Conservation (phyloP, 208 protist species). For the Crithidia brevicula region DNA sequence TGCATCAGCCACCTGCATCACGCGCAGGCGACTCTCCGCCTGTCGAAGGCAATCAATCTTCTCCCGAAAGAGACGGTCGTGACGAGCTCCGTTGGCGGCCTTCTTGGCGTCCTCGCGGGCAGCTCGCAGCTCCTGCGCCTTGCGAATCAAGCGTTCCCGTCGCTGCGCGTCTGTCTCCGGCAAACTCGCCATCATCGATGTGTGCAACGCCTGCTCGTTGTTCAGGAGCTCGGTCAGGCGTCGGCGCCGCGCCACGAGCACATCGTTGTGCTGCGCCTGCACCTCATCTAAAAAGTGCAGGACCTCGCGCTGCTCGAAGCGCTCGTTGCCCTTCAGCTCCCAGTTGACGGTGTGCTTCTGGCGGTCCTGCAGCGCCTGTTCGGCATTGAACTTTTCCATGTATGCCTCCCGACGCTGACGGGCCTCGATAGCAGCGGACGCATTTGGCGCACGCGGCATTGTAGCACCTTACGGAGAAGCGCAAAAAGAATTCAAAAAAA, state of each 20-base stretch:
- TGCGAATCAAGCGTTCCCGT: conserved; percentile 77
- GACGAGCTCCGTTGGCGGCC: conserved; percentile 51
- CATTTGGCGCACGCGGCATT: conserved; percentile 28
- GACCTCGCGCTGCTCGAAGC: conserved; percentile 52
- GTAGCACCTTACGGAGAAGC: too few relatives aligned
- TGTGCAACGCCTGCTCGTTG: conserved; percentile 63
- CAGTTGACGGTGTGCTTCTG: conserved; percentile 57
- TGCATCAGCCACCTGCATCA: conserved; percentile 83
- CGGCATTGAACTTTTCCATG: conserved; percentile 63
- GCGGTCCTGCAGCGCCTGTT: conserved; percentile 46
- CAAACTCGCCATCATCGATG: conserved; percentile 70
- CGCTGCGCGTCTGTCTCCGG: conserved; percentile 87
- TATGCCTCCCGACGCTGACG: conserved; percentile 68
- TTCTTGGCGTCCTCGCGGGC: conserved; percentile 61
- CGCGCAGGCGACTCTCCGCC: conserved; percentile 85
- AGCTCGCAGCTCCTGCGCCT: conserved; percentile 71
- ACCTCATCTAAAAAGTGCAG: conserved; percentile 70
- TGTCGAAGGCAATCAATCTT: conserved; percentile 79
- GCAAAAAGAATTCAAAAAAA: not conserved
- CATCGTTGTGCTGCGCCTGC: conserved; percentile 83
- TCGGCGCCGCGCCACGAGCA: conserved; percentile 70
- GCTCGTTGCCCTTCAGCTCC: conserved; percentile 58
- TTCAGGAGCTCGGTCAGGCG: conserved; percentile 73
- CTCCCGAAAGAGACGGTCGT: conserved; percentile 80
- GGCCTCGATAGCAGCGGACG: conserved; percentile 52